Evolutionary conservation across 208 protist genomes (phyloP), one percentile per base, ranked within the genome.

Genomic region (Leishmania braziliensis): DNA sequence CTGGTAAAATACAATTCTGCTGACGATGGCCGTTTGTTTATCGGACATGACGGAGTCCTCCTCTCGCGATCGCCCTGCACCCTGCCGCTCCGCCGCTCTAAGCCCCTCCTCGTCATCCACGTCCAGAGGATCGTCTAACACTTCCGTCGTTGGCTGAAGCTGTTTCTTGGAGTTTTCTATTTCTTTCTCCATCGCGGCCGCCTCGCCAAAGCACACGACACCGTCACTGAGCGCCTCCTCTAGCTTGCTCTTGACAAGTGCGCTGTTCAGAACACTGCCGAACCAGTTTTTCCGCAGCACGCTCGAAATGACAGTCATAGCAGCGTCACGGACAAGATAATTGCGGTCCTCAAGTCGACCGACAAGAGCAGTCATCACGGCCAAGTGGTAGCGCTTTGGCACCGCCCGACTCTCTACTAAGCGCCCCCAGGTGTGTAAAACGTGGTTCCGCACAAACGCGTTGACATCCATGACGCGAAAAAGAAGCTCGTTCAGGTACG

Each of bases 381-480:
- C 84, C 50, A 96, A 54, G 63, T 95, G 89, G 82, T 93, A 97
- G 39, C 91, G 86, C 70, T 93, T 93, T 18, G 95, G 95, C 56
- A 98, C 90, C 18, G 90, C 89, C 48, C 89, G 86, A 75, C 86
- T 80, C 43, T 98, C 93, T 33, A 95, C 86, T 36, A 98, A 72
- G 39, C 84, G 85, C 62, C 92, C 91, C 92, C 93, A 96, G 56
- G 90, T 91, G 79, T 95, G 93, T 63, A 98, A 74, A 16, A 86
- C 88, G 81, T 98, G 93, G 79, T 96, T 96, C 53, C 95, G 92
- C 74, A 94, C 91, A 89, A 96, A 98, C 46, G 93, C 88, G 79
- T 98, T 98, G 26, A 94, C 82, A 77, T 98, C 95, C 91, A 95
- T 93, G 50, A 95, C 75, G 29, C 93, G 95, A 79, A 93, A 96